These are phyloP conservation scores for Metschnikowia shivogae DNA, from an alignment of 805 yeast genomes.

Conservation along the genomic window DNA sequence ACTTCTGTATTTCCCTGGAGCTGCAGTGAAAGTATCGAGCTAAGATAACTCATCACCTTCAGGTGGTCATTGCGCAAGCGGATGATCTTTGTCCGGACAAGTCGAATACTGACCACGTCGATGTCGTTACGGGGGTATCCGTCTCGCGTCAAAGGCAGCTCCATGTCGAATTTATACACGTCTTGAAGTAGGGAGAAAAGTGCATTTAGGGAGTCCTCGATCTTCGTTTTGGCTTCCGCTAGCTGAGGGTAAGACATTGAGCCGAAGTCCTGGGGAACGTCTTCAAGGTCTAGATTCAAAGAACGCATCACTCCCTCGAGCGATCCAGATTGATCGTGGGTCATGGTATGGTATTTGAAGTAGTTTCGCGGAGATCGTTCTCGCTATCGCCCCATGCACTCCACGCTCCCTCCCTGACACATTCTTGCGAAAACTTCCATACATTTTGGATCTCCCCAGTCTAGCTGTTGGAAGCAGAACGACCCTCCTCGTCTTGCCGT, in stretches of 20 bases:
- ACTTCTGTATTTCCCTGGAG: slow-evolving; percentile 20
- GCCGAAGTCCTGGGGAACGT: slow-evolving; percentile 2
- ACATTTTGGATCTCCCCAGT: background rate
- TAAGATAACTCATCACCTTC: slow-evolving; percentile 44
- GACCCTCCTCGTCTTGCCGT: background rate
- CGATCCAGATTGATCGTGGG: slow-evolving; percentile 3
- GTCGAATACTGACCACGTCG: slow-evolving; percentile 66
- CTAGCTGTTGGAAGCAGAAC: background rate
- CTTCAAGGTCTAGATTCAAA: slow-evolving; percentile 13
- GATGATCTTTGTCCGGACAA: slow-evolving; percentile 59
- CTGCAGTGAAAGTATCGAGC: slow-evolving; percentile 42
- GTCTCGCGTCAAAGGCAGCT: slow-evolving; percentile 65
- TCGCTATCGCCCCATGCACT: background rate
- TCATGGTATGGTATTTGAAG: background rate
- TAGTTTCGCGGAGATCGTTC: background rate
- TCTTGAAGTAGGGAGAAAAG: slow-evolving; percentile 41
- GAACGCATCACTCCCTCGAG: slow-evolving; percentile 15
- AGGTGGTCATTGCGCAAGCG: slow-evolving; percentile 67
- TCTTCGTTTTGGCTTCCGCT: slow-evolving; percentile 15
- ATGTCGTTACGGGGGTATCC: slow-evolving; percentile 86
- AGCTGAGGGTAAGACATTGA: slow-evolving; percentile 11
- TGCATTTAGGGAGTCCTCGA: slow-evolving; percentile 36
- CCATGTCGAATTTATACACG: slow-evolving; percentile 53
- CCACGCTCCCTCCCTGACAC: too few relatives aligned
- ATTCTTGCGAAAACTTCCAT: background rate